Evolutionary conservation across 2,329 filamentous ascomycete species (phyloP).

Genomic region (Colletotrichum sansevieriae): DNA sequence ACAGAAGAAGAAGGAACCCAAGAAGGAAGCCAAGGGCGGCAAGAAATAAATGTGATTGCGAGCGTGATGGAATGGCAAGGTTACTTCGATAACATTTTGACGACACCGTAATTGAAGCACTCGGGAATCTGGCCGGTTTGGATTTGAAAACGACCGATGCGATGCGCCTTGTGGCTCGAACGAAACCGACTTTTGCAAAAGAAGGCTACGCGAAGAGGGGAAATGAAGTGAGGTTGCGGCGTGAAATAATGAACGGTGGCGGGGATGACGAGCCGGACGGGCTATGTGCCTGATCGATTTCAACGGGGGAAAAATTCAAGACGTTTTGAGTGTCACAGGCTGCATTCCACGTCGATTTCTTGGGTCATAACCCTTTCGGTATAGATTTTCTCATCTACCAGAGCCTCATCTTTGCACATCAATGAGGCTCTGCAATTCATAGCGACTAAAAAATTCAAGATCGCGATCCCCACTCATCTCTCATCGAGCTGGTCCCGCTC

Average conservation of each 20-base stretch:
- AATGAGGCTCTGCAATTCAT: slow-evolving; percentile 31
- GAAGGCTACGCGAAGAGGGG: background rate
- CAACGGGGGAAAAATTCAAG: background rate
- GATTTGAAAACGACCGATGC: background rate
- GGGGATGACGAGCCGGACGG: background rate
- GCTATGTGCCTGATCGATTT: background rate
- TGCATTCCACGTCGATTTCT: slow-evolving; percentile 32
- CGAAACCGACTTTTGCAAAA: background rate
- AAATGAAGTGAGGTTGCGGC: background rate
- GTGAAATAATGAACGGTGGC: slow-evolving; percentile 25
- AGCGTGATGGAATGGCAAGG: background rate
- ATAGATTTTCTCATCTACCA: slow-evolving; percentile 19
- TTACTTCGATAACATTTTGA: slow-evolving; percentile 8
- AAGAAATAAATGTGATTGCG: slow-evolving; percentile 41
- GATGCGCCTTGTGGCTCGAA: background rate
- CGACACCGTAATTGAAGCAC: background rate
- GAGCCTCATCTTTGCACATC: slow-evolving; percentile 12
- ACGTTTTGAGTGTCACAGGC: slow-evolving; percentile 34
- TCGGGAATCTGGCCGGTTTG: background rate
- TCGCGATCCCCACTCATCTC: background rate
- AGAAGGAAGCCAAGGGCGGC: slow-evolving; percentile 52
- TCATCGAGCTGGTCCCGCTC: background rate
- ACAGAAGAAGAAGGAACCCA: slow-evolving; percentile 65
- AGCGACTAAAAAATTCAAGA: slow-evolving; percentile 30
- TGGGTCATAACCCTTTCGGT: slow-evolving; percentile 27